phyloP scores from a whole-genome alignment of 106 monocot genomes.

The Allium sativum region DNA sequence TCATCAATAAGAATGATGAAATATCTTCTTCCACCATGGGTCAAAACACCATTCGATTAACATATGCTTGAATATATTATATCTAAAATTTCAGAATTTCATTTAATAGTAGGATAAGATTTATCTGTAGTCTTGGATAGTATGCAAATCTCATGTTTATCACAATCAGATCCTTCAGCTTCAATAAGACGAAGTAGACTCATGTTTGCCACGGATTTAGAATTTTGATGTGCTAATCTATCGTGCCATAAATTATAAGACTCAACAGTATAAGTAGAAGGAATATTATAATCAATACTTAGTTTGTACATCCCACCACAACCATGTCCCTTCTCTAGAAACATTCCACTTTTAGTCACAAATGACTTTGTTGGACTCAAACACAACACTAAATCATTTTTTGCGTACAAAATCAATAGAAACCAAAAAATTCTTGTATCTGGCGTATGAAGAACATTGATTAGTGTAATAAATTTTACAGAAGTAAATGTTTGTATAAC shows the following conservation, averaged over 20 bases:
- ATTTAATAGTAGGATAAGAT: too few species aligned
- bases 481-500: neutral
- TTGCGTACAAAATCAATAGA: neutral
- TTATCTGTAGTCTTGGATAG: too few species aligned
- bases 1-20: too few species aligned
- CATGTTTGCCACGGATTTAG: neutral
- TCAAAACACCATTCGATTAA: too few species aligned
- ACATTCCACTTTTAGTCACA: neutral
- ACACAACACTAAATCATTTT: neutral
- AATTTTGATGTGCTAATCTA: neutral
- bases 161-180: too few species aligned
- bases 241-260: neutral
- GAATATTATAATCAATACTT: neutral
- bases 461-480: neutral
- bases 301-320: neutral
- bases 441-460: conserved; percentile 2
- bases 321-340: neutral
- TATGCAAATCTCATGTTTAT: too few species aligned
- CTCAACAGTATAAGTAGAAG: neutral
- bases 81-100: too few species aligned
- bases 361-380: neutral
- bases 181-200: neutral
- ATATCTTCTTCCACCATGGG: too few species aligned
- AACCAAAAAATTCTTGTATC: neutral
- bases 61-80: too few species aligned